Conservation (phyloP, 2,329 filamentous ascomycete genomes). For the Pyrenophora teres region DNA sequence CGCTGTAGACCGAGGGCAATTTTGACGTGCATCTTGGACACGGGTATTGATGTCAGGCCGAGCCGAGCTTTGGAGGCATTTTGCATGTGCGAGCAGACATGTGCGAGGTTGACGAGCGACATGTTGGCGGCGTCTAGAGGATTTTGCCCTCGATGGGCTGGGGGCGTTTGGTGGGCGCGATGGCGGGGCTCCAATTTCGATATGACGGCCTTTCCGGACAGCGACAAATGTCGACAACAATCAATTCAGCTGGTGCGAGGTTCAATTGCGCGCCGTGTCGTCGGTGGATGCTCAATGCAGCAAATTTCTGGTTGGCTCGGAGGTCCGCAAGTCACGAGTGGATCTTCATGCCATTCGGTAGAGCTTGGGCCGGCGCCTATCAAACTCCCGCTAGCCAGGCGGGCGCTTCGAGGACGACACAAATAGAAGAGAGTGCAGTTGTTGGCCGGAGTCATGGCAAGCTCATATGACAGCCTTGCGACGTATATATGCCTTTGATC, state of each 20-base stretch:
- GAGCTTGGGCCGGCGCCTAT: constrained; percentile 26
- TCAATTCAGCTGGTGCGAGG: constrained; percentile 14
- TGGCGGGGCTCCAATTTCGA: background rate
- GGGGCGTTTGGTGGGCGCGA: constrained; percentile 17
- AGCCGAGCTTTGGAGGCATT: constrained; percentile 86
- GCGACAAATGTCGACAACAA: constrained; percentile 3
- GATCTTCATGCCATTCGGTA: constrained; percentile 19
- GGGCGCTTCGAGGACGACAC: constrained; percentile 44
- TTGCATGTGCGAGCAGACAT: constrained; percentile 89
- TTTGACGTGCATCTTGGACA: constrained; percentile 78
- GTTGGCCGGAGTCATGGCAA: constrained; percentile 21
- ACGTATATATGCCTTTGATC: constrained; percentile 25
- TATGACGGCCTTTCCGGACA: background rate
- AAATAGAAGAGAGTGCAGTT: constrained; percentile 38
- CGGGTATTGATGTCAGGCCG: constrained; percentile 80
- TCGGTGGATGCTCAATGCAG: constrained; percentile 20
- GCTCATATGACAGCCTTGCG: constrained; percentile 17
- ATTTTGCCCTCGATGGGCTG: constrained; percentile 38
- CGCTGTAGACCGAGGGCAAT: constrained; percentile 79
- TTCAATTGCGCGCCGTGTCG: constrained; percentile 32
- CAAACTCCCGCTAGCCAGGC: constrained; percentile 21
- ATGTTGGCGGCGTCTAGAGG: constrained; percentile 50
- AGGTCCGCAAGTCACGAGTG: constrained; percentile 36
- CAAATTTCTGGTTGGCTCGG: constrained; percentile 40
- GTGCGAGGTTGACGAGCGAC: constrained; percentile 74